Percentiles rank a stretch among this genome's conserved stretches.
These are phyloP conservation scores for Acacia confusa DNA, from an alignment of 306 rosid genomes.

Conservation along the genomic window DNA sequence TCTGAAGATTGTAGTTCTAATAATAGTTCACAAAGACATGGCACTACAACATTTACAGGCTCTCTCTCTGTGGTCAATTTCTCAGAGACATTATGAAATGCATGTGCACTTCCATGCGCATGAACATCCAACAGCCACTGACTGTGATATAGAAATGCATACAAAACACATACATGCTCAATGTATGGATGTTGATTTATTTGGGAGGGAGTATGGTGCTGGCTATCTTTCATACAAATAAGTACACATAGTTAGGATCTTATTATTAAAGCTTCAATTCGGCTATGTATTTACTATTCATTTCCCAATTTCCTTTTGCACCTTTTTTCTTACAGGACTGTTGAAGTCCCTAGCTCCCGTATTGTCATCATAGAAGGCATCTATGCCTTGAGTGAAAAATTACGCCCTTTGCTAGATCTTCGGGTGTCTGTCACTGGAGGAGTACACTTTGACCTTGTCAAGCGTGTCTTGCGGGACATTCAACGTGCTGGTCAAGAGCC, in stretches of 20 bases:
- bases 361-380: constrained; percentile 91
- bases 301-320: constrained; percentile 24
- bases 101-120: not conserved
- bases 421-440: constrained; percentile 98
- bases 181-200: constrained; percentile 18
- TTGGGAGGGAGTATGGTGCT: constrained; percentile 8
- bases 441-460: constrained; percentile 96
- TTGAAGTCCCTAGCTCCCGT: constrained; percentile 89
- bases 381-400: constrained; percentile 84
- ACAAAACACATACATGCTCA: constrained; percentile 9
- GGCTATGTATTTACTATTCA: constrained; percentile 6
- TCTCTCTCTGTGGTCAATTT: not conserved
- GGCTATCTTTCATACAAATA: constrained; percentile 5
- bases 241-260: constrained; percentile 11
- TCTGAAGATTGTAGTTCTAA: not conserved
- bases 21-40: constrained; percentile 17
- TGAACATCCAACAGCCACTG: not conserved
- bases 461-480: constrained; percentile 94
- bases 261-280: constrained; percentile 18
- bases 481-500: constrained; percentile 99
- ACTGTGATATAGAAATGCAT: constrained; percentile 9
- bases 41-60: constrained; percentile 8
- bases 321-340: constrained; percentile 57
- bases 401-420: constrained; percentile 91
- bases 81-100: not conserved